Evolutionary conservation across 1,284 basidiomycete genomes (phyloP), one percentile per base, ranked within the genome.

Genomic region (Neotropicomus parvogracilis): DNA sequence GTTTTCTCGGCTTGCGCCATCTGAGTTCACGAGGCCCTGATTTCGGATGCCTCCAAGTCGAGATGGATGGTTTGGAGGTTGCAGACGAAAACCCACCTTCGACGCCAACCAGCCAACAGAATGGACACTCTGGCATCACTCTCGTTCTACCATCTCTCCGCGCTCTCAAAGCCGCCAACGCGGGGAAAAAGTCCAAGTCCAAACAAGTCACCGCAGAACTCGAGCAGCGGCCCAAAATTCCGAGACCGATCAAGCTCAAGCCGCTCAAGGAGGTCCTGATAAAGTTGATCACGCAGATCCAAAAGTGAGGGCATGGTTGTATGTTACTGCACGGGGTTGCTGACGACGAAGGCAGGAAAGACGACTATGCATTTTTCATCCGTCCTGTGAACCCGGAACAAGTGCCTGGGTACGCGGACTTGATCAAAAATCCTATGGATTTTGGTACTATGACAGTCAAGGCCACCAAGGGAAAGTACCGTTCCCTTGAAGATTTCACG

Each of bases 341-440:
- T 57, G 46, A 57, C 37, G 48, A 47, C 20, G 49, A 28, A 19
- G 19, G 26, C 21, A 89, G 88, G 69, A 90, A 88, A 63, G 89
- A 92, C 62, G 84, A 87, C 64, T 92, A 92, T 74, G 85, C 83
- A 6, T 91, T 92, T 67, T 92, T 92, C 62, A 69, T 89, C 45
- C 65, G 70, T 36, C 88, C 89, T 0, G 89, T 92, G 11, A 75
- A 90, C 63, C 64, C 68, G 0, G 66, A 71, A 0, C 74, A 80
- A 55, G 83, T 91, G 0, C 79, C 83, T 2, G 84, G 84, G 3
- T 92, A 91, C 58, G 54, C 70, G 3, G 83, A 88, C 59, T 63
- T 80, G 27, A 76, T 92, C 42, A 80, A 81, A 58, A 70, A 71
- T 27, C 89, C 89, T 6, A 92, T 92, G 88, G 89, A 91, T 58